Evolutionary conservation across 2,329 filamentous ascomycete genomes (phyloP).

Genomic region (Xenoacremonium recifei): DNA sequence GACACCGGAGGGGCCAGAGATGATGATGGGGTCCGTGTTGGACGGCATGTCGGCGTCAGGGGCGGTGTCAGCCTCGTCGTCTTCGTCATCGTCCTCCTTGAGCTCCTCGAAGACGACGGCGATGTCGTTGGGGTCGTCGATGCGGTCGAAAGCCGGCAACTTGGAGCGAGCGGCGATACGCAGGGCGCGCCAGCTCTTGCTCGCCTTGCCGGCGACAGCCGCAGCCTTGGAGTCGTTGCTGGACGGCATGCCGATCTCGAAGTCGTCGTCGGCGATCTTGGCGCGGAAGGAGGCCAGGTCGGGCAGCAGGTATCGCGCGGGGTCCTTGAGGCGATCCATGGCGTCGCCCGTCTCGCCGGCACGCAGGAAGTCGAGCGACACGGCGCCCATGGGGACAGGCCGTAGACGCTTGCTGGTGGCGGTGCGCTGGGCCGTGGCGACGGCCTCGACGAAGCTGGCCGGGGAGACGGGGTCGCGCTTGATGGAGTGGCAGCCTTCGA

Average conservation of each 20-base stretch:
- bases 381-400: conserved; percentile 65
- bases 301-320: conserved; percentile 65
- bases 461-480: conserved; percentile 70
- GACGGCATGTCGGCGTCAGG: conserved; percentile 40
- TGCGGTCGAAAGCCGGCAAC: conserved; percentile 78
- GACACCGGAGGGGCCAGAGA: conserved; percentile 62
- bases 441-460: conserved; percentile 67
- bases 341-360: conserved; percentile 59
- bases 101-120: conserved; percentile 54
- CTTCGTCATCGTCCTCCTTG: conserved; percentile 35
- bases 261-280: conserved; percentile 74
- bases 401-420: conserved; percentile 71
- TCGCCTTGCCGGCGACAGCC: conserved; percentile 71
- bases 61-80: conserved; percentile 33
- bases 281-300: conserved; percentile 67
- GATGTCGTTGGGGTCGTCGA: conserved; percentile 77
- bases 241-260: conserved; percentile 81
- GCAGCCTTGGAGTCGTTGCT: conserved; percentile 55
- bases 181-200: conserved; percentile 87
- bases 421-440: conserved; percentile 61
- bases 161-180: conserved; percentile 74
- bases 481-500: conserved; percentile 88
- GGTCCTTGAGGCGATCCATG: conserved; percentile 68
- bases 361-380: conserved; percentile 76
- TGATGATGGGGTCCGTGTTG: conserved; percentile 57